Evolutionary conservation across 176 grass and related monocot species (phyloP), one percentile per base, ranked within the genome.

Genomic region (Bolboschoenus planiculmis): DNA sequence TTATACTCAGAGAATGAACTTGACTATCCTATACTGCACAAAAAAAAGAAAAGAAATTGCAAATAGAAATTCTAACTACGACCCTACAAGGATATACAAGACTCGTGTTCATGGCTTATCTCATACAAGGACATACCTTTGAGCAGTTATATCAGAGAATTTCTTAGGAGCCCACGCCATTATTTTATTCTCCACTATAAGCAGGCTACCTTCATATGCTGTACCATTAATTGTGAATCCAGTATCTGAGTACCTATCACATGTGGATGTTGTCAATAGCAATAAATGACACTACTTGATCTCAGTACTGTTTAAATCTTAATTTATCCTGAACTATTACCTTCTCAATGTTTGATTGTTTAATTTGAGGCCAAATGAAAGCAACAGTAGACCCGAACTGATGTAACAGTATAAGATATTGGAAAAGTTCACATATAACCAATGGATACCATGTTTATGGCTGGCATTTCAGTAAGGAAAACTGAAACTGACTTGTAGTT

Each of bases 111-210:
- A 40, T 47, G 33, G 10, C 23, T 36, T 76, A 82, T 34, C 23
- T 18, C 37, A 33, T 10, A 48, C 48, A 50, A 16, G 21, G 14
- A 26, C 33, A 16, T 88, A 97, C 95, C 95, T 97, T 91, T 94
- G 90, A 85, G 88, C 51, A 47, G 90, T 97, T 89, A 94, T 92
- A 58, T 97, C 90, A 1, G 90, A 75, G 64, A 94, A 94, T 20
- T 81, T 92, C 85, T 97, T 91, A 6, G 95, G 95, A 58, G 87
- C 27, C 95, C 95, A 97, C 7, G 85, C 59, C 95, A 97, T 91
- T 83, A 97, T 87, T 89, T 88, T 97, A 89, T 94, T 92, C 80
- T 94, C 95, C n/a, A 97, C 88, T 83, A 97, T 85, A 81, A 97
- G 61, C 70, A 97, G 87, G 84, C 95, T 97, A 10, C 92, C 90